These are phyloP conservation scores for Pascua sp. DNA, from an alignment of 1,284 basidiomycete species.

Conservation along the genomic window DNA sequence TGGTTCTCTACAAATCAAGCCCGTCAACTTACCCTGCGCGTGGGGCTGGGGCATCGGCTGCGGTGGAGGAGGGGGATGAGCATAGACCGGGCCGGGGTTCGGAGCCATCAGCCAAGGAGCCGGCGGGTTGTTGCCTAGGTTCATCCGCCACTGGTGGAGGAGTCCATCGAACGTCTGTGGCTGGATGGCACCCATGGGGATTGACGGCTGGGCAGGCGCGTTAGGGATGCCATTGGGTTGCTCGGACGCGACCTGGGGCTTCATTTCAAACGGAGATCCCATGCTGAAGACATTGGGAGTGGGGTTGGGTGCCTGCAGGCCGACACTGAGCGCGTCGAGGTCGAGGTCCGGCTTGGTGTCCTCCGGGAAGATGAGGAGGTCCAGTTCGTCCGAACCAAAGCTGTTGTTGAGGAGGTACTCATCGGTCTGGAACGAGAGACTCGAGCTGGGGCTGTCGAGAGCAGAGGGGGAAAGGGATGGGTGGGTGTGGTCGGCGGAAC, in stretches of 20 bases:
- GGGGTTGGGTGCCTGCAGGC: not conserved
- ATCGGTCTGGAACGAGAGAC: conserved; percentile 32
- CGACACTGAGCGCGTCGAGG: not conserved
- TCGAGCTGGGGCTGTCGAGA: conserved; percentile 32
- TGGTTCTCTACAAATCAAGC: no score
- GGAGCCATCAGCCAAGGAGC: conserved; percentile 1
- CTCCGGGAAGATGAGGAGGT: conserved; percentile 33
- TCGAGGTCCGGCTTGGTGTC: conserved; percentile 15
- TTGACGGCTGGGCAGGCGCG: not conserved
- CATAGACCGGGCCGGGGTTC: no score
- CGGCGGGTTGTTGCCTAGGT: conserved; percentile 7
- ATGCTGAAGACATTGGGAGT: conserved; percentile 1
- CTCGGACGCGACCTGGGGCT: not conserved
- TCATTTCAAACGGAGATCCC: not conserved
- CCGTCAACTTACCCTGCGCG: conserved; percentile 1
- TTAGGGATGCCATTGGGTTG: not conserved
- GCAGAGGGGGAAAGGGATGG: conserved; percentile 31
- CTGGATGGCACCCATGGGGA: conserved; percentile 10
- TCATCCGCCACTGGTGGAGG: conserved; percentile 21
- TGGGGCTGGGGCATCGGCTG: not conserved
- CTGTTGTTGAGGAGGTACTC: conserved; percentile 33
- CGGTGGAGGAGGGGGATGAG: not conserved
- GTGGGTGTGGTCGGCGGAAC: conserved; percentile 15
- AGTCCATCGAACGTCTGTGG: conserved; percentile 18
- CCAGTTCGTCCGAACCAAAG: conserved; percentile 34